Evolutionary conservation across 2,329 filamentous ascomycete genomes (phyloP).

Genomic region (Phaeoacremonium minimum): DNA sequence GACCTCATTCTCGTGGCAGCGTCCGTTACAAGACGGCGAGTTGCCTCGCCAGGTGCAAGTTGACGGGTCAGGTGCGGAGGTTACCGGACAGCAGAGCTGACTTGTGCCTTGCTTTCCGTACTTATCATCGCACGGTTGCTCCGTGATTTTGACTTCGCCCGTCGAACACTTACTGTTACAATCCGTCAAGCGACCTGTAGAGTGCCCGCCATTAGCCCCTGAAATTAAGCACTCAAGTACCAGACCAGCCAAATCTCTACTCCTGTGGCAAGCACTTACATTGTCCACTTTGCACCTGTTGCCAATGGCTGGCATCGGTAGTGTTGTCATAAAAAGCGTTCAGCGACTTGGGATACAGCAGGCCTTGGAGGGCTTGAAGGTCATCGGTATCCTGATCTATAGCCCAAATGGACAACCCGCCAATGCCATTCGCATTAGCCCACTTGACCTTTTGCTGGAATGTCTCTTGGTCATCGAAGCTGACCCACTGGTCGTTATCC

Average conservation of each 20-base stretch:
- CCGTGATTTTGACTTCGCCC: slow-evolving; percentile 19
- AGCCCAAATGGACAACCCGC: slow-evolving; percentile 19
- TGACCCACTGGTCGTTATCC: slow-evolving; percentile 28
- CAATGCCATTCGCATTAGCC: slow-evolving; percentile 19
- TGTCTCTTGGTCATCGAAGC: slow-evolving; percentile 27
- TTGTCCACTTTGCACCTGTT: too few relatives aligned
- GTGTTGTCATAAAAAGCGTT: too few relatives aligned
- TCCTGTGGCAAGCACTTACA: too few relatives aligned
- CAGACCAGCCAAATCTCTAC: too few relatives aligned
- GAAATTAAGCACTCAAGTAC: too few relatives aligned
- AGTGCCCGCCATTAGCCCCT: too few relatives aligned
- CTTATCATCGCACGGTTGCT: slow-evolving; percentile 18
- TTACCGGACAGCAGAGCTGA: slow-evolving; percentile 24
- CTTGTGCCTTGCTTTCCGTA: slow-evolving; percentile 17
- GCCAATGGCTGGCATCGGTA: too few relatives aligned
- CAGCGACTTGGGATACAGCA: too few relatives aligned
- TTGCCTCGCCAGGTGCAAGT: slow-evolving; percentile 25
- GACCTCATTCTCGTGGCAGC: slow-evolving; percentile 26
- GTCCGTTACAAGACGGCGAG: slow-evolving; percentile 21
- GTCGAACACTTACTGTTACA: too few relatives aligned
- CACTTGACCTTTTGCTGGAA: slow-evolving; percentile 20
- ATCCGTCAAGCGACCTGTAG: too few relatives aligned
- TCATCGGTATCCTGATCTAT: slow-evolving; percentile 14
- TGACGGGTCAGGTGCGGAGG: slow-evolving; percentile 19
- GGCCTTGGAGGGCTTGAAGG: slow-evolving; percentile 1